Base-by-base conservation (phyloP, 768 basidiomycete genomes). In the Russula sp. region DNA sequence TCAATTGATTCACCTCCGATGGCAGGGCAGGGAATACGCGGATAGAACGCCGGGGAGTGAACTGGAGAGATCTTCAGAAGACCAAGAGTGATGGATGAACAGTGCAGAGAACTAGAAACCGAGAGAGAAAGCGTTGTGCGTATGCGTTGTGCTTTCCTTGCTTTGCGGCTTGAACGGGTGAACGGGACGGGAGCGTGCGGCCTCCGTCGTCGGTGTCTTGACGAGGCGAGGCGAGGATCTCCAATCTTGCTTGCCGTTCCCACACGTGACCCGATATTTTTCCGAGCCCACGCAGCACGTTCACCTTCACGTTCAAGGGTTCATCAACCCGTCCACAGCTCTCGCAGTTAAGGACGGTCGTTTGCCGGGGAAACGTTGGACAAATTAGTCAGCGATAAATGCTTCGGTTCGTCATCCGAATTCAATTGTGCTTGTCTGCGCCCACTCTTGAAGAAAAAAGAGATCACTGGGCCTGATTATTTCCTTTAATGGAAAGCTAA, bases 261-360 rank as follows among this genome's bases (percentile, higher is more conserved):
- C 13, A 52, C 58, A 59, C 58, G 58, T 59, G 58, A 59, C 58
- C 58, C 58, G 62, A 63, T 10, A 49, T 55, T 63, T 55, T 43
- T 59, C 62, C 61, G 61, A 20, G 38, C 22, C 1, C 25, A 29
- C 25, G 25, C 25, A 29, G 25, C 25, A 29, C 25, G 25, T 29
- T 29, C 25, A 29, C 25, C 25, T 29, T 29, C 25, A 38, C 60
- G 60, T 49, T 47, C 41, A 32, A 43, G 43, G 34, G 43, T 34
- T 11, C 25, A 3, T 29, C 25, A 29, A 29, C 25, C 25, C n/a
- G n/a, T n/a, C n/a, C n/a, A n/a, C n/a, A n/a, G n/a, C n/a, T n/a
- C n/a, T n/a, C n/a, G n/a, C n/a, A n/a, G n/a, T n/a, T n/a, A 29
- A 29, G 3, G 10, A n/a, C 57, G 57, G 57, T 22, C 16, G 14